A percentile compares a stretch with the other conserved stretches of the same genome.
These are phyloP conservation scores for Pachysandra terminalis DNA, from an alignment of 164 flowering plant species.

Conservation along the genomic window DNA sequence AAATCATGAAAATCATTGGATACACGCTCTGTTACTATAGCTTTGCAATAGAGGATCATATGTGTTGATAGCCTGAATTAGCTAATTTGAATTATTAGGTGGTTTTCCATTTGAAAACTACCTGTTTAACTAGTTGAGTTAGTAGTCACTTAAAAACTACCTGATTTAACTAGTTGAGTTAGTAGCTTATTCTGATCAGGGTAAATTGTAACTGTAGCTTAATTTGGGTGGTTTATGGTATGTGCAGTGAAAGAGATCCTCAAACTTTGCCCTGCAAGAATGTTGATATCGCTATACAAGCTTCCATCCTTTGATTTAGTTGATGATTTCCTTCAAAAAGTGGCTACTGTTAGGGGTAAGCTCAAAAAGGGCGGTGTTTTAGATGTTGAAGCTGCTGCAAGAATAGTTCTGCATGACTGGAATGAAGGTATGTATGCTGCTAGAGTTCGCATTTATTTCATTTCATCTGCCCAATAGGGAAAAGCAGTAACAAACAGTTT, in stretches of 20 bases:
- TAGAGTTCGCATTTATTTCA: too few relatives aligned
- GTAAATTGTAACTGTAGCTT: background rate
- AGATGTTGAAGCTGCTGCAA: constrained; percentile 87
- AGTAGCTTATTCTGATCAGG: background rate
- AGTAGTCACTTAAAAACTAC: too few relatives aligned
- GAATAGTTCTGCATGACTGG: constrained; percentile 93
- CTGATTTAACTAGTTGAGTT: background rate
- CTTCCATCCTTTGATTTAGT: constrained; percentile 69
- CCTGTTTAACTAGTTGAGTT: too few relatives aligned
- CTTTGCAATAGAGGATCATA: too few relatives aligned
- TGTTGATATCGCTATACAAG: constrained; percentile 72
- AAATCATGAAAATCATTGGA: too few relatives aligned
- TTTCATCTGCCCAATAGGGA: too few relatives aligned
- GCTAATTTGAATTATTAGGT: too few relatives aligned
- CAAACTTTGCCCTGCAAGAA: constrained; percentile 64
- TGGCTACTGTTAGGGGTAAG: constrained; percentile 87
- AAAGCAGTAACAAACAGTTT: too few relatives aligned
- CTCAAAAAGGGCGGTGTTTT: constrained; percentile 89
- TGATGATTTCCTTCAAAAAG: constrained; percentile 85
- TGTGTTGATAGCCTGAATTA: too few relatives aligned
- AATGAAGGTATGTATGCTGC: constrained; percentile 70
- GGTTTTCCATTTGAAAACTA: too few relatives aligned
- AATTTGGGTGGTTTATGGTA: background rate
- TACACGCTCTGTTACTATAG: too few relatives aligned
- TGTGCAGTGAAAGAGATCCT: constrained; percentile 86